A percentile compares a stretch with the other conserved stretches of the same genome.
Evolutionary conservation across 306 rosid genomes (phyloP).

Genomic region (Alnus rubra): DNA sequence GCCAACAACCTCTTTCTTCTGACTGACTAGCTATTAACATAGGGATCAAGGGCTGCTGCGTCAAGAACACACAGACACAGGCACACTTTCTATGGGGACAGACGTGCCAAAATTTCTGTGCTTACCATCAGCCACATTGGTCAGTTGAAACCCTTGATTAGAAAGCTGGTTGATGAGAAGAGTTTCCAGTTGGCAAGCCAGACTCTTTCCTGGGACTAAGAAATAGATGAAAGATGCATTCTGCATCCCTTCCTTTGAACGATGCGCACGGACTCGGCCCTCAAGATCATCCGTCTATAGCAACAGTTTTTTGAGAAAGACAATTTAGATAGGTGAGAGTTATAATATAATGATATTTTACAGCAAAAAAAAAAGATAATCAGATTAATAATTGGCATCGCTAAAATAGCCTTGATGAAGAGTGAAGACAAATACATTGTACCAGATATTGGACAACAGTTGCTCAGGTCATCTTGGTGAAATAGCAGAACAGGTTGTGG

Average conservation of each 20-base stretch:
- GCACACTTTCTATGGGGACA: constrained; percentile 38
- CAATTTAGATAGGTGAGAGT: neutral
- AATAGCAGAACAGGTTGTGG: neutral
- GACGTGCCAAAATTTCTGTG: constrained; percentile 92
- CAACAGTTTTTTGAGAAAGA: neutral
- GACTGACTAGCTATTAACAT: neutral
- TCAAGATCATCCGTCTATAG: constrained; percentile 81
- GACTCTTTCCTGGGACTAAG: constrained; percentile 70
- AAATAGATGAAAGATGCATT: constrained; percentile 66
- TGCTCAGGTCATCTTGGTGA: neutral
- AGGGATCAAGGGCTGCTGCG: neutral
- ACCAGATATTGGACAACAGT: neutral
- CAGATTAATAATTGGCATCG: neutral
- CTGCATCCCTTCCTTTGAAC: constrained; percentile 72
- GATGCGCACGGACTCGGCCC: constrained; percentile 67
- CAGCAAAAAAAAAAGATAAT: neutral
- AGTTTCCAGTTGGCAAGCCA: constrained; percentile 89
- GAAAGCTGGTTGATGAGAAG: constrained; percentile 93
- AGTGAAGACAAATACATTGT: neutral
- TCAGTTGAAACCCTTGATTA: constrained; percentile 60
- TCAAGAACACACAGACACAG: constrained; percentile 33
- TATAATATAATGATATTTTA: neutral
- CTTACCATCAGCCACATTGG: constrained; percentile 78
- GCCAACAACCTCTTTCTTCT: constrained; percentile 13
- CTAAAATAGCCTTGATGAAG: neutral